Conservation (phyloP, 2,329 filamentous ascomycete species). For the Ophiostoma tasmaniense region DNA sequence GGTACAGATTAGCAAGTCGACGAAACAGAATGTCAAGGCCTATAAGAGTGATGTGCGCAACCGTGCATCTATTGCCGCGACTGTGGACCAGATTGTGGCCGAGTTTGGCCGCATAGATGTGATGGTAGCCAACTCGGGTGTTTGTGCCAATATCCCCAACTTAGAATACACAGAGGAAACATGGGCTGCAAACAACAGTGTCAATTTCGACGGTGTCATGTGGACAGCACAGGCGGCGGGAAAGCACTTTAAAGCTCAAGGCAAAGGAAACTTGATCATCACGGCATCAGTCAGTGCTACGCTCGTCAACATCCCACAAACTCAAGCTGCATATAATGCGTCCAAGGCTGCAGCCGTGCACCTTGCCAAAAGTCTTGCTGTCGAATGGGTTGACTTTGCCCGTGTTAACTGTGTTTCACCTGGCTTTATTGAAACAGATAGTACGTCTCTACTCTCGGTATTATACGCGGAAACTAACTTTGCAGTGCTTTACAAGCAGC, state of each 20-base stretch:
- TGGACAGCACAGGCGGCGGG: slow-evolving; percentile 43
- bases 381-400: slow-evolving; percentile 72
- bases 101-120: slow-evolving; percentile 68
- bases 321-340: slow-evolving; percentile 64
- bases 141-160: slow-evolving; percentile 63
- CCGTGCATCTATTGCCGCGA: slow-evolving; percentile 40
- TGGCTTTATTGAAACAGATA: slow-evolving; percentile 37
- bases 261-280: slow-evolving; percentile 61
- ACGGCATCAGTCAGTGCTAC: slow-evolving; percentile 71
- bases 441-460: neutral
- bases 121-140: slow-evolving; percentile 70
- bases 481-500: slow-evolving; percentile 54
- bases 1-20: slow-evolving; percentile 21
- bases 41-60: slow-evolving; percentile 54
- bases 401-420: slow-evolving; percentile 44
- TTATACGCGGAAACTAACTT: neutral
- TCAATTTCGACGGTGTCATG: slow-evolving; percentile 13
- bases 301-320: slow-evolving; percentile 67
- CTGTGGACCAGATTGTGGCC: slow-evolving; percentile 43
- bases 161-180: slow-evolving; percentile 49
- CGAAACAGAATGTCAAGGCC: slow-evolving; percentile 28
- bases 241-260: slow-evolving; percentile 50
- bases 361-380: slow-evolving; percentile 57
- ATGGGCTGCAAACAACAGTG: slow-evolving; percentile 7
- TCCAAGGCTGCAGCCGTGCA: slow-evolving; percentile 57